Percentiles rank a stretch among this genome's conserved stretches.
Evolutionary conservation across 257 asterid genomes (phyloP).

Genomic region (Solanum ossicruentum): DNA sequence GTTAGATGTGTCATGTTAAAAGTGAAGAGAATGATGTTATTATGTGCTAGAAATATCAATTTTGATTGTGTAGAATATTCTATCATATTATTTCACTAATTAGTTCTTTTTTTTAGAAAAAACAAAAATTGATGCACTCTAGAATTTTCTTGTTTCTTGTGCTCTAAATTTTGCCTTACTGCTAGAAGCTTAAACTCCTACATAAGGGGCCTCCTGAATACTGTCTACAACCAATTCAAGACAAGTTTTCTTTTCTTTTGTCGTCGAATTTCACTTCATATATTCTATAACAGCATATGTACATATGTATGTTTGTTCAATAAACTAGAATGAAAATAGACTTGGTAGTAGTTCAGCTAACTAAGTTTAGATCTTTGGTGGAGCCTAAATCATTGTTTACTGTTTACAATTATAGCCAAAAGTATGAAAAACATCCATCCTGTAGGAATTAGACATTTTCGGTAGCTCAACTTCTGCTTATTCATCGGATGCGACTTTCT

Average conservation of each 20-base stretch:
- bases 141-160: not conserved
- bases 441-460: not conserved
- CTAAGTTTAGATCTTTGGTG: not conserved
- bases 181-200: not conserved
- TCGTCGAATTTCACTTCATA: not conserved
- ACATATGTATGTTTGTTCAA: not conserved
- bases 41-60: not conserved
- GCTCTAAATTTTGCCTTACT: not conserved
- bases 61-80: not conserved
- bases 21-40: not conserved
- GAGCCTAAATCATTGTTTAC: not conserved
- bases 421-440: not conserved
- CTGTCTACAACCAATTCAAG: not conserved
- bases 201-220: not conserved
- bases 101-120: not conserved
- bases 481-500: not conserved
- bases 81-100: not conserved
- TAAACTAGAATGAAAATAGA: not conserved
- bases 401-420: not conserved
- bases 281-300: not conserved
- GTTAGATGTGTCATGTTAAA: not conserved
- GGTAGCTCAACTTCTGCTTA: not conserved
- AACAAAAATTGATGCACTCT: not conserved
- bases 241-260: not conserved
- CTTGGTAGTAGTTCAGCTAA: not conserved